Evolutionary conservation across 257 asterid species (phyloP), one percentile per base, ranked within the genome.

Genomic region (Parsonsia alboflavescens): DNA sequence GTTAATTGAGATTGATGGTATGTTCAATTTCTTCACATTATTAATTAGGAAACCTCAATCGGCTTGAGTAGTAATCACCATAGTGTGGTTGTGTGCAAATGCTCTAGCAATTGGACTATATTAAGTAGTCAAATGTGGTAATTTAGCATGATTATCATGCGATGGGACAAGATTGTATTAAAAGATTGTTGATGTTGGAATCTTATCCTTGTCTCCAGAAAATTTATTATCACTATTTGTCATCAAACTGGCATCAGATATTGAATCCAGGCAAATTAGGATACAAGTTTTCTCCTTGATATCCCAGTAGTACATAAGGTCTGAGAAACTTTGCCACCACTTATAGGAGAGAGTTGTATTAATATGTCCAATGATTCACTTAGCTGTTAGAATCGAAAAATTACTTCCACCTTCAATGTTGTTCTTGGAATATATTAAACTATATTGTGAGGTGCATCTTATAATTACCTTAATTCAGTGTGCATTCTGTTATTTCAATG

Each of bases 1-100:
- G 80, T 72, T 93, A 68, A 83, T 93, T 80, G 97, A 93, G 84
- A 93, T 93, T 62, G 89, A 93, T 57, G 97, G 97, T 93, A 86
- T 52, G 68, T 70, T 61, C 17, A n/a, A 77, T 74, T 75, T 77
- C 58, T 26, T 68, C 30, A 78, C 49, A n/a, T 26, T 73, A 33
- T 33, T 3, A 45, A 62, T 28, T 57, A 54, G 9, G 10, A 66
- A 39, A 65, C 59, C 73, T 72, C 21, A 72, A 33, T 17, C 12
- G 58, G 45, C 42, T 61, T 54, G 12, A 13, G 21, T 21, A 48
- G 63, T 58, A 71, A 36, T 53, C 26, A 26, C 45, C 17, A 9
- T 48, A 16, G 6, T 70, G 58, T 49, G 15, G 19, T 49, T 26
- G 11, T 16, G 8, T 28, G n/a, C 16, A 24, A 9, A n/a, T 24